Base-by-base conservation (phyloP, 306 rosid genomes). In the Clitoria ternatea region DNA sequence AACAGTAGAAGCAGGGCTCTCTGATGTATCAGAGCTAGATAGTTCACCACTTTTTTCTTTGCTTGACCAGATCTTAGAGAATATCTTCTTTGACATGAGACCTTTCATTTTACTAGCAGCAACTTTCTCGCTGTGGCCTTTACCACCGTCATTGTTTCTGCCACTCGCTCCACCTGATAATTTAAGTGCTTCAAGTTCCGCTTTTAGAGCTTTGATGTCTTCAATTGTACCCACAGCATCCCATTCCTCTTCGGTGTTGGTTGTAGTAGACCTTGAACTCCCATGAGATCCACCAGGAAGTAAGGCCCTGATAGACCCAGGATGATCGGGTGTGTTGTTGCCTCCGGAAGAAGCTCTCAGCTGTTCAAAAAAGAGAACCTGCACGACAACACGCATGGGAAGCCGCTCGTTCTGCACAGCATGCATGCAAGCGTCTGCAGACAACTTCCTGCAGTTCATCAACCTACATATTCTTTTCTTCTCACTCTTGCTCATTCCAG, bases 321-420 rank as follows among this genome's bases (percentile, higher is more conserved):
- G 90, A 30, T 84, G 81, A 63, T 90, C 96, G 0, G 96, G 90
- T 1, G 89, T 87, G 79, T 72, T 83, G 69, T 36, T 85, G 45
- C 91, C 94, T 1, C 85, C 85, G 0, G 92, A 66, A 7, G 92
- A 37, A 27, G 85, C 85, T 79, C 97, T 82, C 70, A 89, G 60
- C 80, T 90, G 97, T 72, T 94, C 98, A 42, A 94, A 94, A 84
- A 89, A 94, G 59, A 94, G 98, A 49, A 94, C 91, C 82, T 90
- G 98, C 68, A 90, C 98, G 0, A 89, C 89, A 0, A 87, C 89
- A 2, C 97, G 88, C 61, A 94, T 56, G 0, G 98, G 98, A 42
- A 94, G 95, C 69, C 97, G 82, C 85, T 94, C 96, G 23, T 90
- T 94, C 85, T 94, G 98, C 56, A 90, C 86, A 0, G 97, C 98